phyloP scores from a whole-genome alignment of 441 rosid genomes.

The Syzygium malaccense region DNA sequence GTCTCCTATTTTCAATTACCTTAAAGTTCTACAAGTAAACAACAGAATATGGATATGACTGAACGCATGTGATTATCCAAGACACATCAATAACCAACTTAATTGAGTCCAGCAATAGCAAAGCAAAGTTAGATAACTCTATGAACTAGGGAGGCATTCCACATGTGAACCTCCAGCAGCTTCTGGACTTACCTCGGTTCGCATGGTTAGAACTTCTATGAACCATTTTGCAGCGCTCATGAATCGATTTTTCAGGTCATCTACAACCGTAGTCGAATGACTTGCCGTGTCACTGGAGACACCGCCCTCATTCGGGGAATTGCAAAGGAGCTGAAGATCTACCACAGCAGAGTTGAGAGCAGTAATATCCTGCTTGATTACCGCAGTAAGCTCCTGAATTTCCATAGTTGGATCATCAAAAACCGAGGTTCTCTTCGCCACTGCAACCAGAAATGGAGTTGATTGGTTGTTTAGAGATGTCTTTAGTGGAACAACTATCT shows the following conservation, averaged over 20 bases:
- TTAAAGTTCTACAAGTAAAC: conserved; percentile 61
- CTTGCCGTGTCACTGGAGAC: conserved; percentile 71
- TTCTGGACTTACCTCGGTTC: conserved; percentile 57
- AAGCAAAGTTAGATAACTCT: neutral
- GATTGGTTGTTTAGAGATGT: neutral
- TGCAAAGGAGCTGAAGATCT: conserved; percentile 75
- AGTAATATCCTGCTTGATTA: conserved; percentile 86
- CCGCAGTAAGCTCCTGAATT: conserved; percentile 82
- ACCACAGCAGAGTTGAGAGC: conserved; percentile 75
- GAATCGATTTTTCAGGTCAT: conserved; percentile 49
- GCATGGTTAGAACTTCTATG: conserved; percentile 77
- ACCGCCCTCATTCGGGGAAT: conserved; percentile 60
- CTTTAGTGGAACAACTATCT: neutral
- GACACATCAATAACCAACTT: neutral
- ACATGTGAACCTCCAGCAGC: neutral
- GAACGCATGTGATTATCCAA: neutral
- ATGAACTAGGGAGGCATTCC: neutral
- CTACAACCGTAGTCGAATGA: conserved; percentile 73
- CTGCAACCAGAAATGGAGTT: conserved; percentile 20
- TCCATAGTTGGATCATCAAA: conserved; percentile 88
- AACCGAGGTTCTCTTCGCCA: conserved; percentile 81
- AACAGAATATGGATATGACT: neutral
- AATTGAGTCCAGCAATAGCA: neutral
- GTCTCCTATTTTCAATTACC: conserved; percentile 84
- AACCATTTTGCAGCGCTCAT: conserved; percentile 82